A percentile compares a stretch with the other conserved stretches of the same genome.
phyloP scores from a whole-genome alignment of 495 filamentous ascomycete genomes.

The Trichoderma gamsii region DNA sequence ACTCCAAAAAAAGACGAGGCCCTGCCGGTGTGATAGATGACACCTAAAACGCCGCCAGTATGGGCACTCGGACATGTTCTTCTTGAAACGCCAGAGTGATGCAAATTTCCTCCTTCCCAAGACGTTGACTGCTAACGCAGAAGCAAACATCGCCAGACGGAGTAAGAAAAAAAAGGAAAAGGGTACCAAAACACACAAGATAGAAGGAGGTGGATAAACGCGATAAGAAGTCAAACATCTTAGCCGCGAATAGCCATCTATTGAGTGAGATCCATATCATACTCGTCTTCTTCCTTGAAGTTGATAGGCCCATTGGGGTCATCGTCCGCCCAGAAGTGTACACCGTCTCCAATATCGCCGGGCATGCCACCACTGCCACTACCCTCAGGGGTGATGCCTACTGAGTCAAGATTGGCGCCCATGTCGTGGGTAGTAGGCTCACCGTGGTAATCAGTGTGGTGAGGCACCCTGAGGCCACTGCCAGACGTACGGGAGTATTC shows the following conservation, averaged over 20 bases:
- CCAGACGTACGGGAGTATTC: constrained; percentile 80
- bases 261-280: constrained; percentile 62
- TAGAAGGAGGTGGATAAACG: not conserved
- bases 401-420: constrained; percentile 21
- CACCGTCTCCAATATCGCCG: constrained; percentile 47
- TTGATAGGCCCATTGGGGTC: constrained; percentile 52
- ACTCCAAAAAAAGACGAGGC: constrained; percentile 6
- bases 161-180: not conserved
- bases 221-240: not conserved
- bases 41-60: constrained; percentile 10
- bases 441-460: constrained; percentile 86
- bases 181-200: not conserved
- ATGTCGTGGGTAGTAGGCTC: constrained; percentile 61
- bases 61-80: not conserved
- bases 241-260: constrained; percentile 19
- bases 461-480: constrained; percentile 79
- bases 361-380: constrained; percentile 43
- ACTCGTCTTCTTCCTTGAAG: constrained; percentile 92
- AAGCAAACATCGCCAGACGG: not conserved
- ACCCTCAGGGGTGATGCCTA: constrained; percentile 12
- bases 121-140: not conserved
- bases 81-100: not conserved
- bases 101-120: not conserved
- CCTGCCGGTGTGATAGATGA: constrained; percentile 10
- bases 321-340: constrained; percentile 66